Conservation (phyloP, 495 filamentous ascomycete genomes). For the Hyaloscypha finlandica region DNA sequence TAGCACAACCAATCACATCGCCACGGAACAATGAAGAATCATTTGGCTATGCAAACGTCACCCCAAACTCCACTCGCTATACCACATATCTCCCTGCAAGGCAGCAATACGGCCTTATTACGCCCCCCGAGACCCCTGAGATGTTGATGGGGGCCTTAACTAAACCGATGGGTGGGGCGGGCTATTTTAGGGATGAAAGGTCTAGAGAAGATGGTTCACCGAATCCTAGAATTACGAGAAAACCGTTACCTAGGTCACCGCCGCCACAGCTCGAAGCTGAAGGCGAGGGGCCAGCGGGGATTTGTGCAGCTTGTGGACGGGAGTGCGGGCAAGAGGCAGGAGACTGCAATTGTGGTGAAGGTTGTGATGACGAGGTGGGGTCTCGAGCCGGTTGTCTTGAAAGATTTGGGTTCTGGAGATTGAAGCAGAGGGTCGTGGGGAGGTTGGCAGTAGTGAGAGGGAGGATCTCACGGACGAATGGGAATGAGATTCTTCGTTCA, state of each 20-base stretch:
- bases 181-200: not conserved
- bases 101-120: not conserved
- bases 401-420: slow-evolving; percentile 2
- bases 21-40: not conserved
- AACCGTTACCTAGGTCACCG: not conserved
- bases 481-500: not conserved
- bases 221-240: not conserved
- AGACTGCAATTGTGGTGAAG: not conserved
- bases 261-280: not conserved
- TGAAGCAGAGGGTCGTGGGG: not conserved
- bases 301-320: not conserved
- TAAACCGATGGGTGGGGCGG: not conserved
- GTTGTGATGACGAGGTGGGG: not conserved
- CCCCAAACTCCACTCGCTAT: slow-evolving; percentile 1
- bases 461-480: not conserved
- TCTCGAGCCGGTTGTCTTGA: not conserved
- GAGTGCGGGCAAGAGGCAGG: not conserved
- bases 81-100: slow-evolving; percentile 4
- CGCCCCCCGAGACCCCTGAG: not conserved
- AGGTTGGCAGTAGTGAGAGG: not conserved
- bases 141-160: not conserved
- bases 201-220: not conserved
- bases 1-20: not conserved
- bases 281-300: not conserved
- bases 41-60: slow-evolving; percentile 6